Base-by-base conservation (phyloP, 1,284 basidiomycete genomes). In the Austroboletus niveus region DNA sequence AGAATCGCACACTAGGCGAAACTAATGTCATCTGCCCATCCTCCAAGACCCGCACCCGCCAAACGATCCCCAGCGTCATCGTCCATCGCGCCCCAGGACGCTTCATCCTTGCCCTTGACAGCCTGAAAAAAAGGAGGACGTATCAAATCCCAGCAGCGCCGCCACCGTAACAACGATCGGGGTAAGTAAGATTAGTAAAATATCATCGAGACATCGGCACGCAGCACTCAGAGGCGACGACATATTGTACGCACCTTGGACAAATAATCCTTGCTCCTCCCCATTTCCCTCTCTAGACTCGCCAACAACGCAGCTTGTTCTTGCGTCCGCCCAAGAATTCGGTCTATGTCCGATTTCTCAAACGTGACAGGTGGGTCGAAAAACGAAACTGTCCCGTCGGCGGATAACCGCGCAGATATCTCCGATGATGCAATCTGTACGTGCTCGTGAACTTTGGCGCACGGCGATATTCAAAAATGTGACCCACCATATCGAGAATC, bases 351-450 rank as follows among this genome's bases (percentile, higher is more conserved):
- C 22, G 75, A 72, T 60, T 84, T 83, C 45, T 82, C 80, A 59
- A 88, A 84, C 64, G 81, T 70, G 29, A 76, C 72, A 3, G 76
- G 74, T 10, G 79, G 74, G 60, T 89, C 87, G 14, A 78, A 77
- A 68, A 91, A 91, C 0, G 84, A 84, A 24, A 91, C 87, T 0
- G 84, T 85, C 5, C 81, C 85, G 51, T 82, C 75, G 1, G 76
- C 76, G 4, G 82, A 81, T 36, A 91, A 77, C 32, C 73, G 76
- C 1, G 85, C 88, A 32, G 74, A 76, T 59, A 91, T 85, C 58
- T 88, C 86, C 45, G 75, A 76, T 0, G 76, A 73, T 62, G 85
- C 83, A 57, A 91, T 86, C 88, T 88, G 48, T 6, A 22, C 14
- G 14, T 22, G 6, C 10, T 10, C 8, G 17, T 20, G 3, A 7